A percentile compares a stretch with the other conserved stretches of the same genome.
Conservation (phyloP, 2,329 filamentous ascomycete genomes). For the Colletotrichum kahawae region DNA sequence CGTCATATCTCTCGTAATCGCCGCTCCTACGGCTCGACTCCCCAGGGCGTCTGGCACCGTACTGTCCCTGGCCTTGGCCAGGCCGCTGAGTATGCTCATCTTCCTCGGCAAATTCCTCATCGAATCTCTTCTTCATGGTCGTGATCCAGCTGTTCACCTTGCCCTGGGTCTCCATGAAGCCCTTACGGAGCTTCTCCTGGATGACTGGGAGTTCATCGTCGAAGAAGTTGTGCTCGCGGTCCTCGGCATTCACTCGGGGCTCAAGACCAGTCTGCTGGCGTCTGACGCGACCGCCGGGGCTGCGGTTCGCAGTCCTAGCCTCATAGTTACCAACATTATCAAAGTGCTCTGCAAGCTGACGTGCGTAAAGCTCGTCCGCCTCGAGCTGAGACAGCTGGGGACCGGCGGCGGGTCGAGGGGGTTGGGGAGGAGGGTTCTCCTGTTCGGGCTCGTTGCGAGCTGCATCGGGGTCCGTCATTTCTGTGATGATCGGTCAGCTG, state of each 20-base stretch:
- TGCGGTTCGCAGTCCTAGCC: slow-evolving; percentile 56
- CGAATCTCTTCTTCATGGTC: slow-evolving; percentile 89
- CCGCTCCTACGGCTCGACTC: slow-evolving; percentile 75
- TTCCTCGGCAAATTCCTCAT: slow-evolving; percentile 82
- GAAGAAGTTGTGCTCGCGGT: slow-evolving; percentile 86
- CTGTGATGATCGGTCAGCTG: slow-evolving; percentile 40
- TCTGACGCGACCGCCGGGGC: slow-evolving; percentile 27
- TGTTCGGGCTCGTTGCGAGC: slow-evolving; percentile 57
- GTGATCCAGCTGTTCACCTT: slow-evolving; percentile 94
- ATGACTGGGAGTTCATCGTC: slow-evolving; percentile 96
- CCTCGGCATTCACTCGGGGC: slow-evolving; percentile 55
- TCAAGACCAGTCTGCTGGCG: slow-evolving; percentile 51
- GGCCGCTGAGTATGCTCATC: slow-evolving; percentile 53
- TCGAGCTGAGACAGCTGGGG: slow-evolving; percentile 79
- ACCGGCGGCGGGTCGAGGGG: slow-evolving; percentile 73
- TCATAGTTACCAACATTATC: slow-evolving; percentile 66
- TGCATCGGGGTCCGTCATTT: slow-evolving; percentile 82
- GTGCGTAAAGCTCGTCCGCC: slow-evolving; percentile 88
- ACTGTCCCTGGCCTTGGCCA: slow-evolving; percentile 30
- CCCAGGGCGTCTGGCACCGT: slow-evolving; percentile 53
- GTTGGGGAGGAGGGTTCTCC: slow-evolving; percentile 74
- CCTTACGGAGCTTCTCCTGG: slow-evolving; percentile 89
- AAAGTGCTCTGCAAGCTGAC: slow-evolving; percentile 92
- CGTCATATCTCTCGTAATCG: slow-evolving; percentile 92
- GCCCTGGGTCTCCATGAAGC: slow-evolving; percentile 91